A percentile compares a stretch with the other conserved stretches of the same genome.
Evolutionary conservation across 768 basidiomycete genomes (phyloP).

Genomic region (Boletus speciosus): DNA sequence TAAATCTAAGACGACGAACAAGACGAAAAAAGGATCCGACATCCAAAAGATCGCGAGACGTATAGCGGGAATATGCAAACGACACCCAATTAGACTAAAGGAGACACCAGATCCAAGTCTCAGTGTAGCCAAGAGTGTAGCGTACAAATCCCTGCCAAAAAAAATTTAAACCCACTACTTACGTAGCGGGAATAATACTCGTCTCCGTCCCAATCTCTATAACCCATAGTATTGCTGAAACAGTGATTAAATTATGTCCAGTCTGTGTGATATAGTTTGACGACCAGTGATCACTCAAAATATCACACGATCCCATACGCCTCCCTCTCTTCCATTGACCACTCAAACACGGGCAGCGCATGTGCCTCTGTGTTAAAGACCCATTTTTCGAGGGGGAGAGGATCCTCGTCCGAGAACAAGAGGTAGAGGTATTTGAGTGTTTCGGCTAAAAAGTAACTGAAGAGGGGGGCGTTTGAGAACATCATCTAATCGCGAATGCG

Average conservation of each 20-base stretch:
- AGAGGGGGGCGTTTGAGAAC: conserved; percentile 9
- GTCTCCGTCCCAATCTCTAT: too few species aligned
- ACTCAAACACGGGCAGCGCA: conserved; percentile 69
- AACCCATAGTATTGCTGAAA: background rate
- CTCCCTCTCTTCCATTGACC: conserved; percentile 52
- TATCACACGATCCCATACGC: conserved; percentile 32
- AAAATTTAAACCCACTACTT: too few species aligned
- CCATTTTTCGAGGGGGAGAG: conserved; percentile 50
- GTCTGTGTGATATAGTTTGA: background rate
- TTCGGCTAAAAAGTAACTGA: conserved; percentile 53
- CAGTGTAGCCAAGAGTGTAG: too few species aligned
- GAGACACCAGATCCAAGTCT: too few species aligned
- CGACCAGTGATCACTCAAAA: background rate
- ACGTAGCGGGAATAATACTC: background rate
- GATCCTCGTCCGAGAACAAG: conserved; percentile 61
- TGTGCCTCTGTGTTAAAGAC: conserved; percentile 74
- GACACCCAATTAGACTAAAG: too few species aligned
- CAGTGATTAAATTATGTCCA: too few species aligned
- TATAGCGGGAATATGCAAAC: too few species aligned
- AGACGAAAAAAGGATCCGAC: too few species aligned
- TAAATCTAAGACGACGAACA: too few species aligned
- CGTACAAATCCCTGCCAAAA: too few species aligned
- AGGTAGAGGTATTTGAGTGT: conserved; percentile 73
- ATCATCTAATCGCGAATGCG: background rate
- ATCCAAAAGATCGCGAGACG: too few species aligned